Percentiles rank a stretch among this genome's conserved stretches.
Conservation (phyloP, 352 stramenopile genomes). For the Globisporangium takayamanum region DNA sequence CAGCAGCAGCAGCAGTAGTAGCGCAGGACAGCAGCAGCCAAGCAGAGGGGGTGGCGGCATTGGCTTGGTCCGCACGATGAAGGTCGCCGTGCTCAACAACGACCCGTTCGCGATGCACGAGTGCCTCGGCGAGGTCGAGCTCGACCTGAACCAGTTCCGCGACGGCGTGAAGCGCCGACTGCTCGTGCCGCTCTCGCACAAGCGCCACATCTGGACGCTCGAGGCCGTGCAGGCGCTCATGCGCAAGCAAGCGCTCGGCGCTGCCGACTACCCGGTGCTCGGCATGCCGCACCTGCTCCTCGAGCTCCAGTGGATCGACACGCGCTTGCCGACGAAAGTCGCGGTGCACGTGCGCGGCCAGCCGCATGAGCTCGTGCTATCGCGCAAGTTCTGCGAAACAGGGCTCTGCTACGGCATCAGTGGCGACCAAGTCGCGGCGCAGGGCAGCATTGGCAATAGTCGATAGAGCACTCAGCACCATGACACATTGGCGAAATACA, state of each 20-base stretch:
- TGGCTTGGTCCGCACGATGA: conserved; percentile 26
- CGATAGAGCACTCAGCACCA: no score
- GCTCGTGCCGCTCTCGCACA: conserved; percentile 39
- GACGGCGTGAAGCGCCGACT: conserved; percentile 23
- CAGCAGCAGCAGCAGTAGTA: background rate
- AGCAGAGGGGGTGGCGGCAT: background rate
- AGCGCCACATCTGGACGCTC: conserved; percentile 42
- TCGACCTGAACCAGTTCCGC: conserved; percentile 38
- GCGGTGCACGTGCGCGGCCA: conserved; percentile 30
- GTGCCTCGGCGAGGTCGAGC: conserved; percentile 42
- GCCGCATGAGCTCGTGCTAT: conserved; percentile 18
- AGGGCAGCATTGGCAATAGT: background rate
- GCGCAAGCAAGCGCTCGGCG: conserved; percentile 35
- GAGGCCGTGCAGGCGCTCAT: conserved; percentile 40
- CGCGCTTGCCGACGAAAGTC: conserved; percentile 43
- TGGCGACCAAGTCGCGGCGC: conserved; percentile 13
- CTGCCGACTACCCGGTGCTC: conserved; percentile 32
- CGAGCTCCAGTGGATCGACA: conserved; percentile 62
- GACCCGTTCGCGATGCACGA: conserved; percentile 45
- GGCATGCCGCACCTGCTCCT: conserved; percentile 39
- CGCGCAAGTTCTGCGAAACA: conserved; percentile 37
- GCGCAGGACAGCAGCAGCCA: background rate
- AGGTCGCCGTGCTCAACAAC: conserved; percentile 48
- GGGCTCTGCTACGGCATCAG: conserved; percentile 30
- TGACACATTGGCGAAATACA: no score